Evolutionary conservation across 257 asterid genomes (phyloP), one percentile per base, ranked within the genome.

Genomic region (Plectranthus barbatus): DNA sequence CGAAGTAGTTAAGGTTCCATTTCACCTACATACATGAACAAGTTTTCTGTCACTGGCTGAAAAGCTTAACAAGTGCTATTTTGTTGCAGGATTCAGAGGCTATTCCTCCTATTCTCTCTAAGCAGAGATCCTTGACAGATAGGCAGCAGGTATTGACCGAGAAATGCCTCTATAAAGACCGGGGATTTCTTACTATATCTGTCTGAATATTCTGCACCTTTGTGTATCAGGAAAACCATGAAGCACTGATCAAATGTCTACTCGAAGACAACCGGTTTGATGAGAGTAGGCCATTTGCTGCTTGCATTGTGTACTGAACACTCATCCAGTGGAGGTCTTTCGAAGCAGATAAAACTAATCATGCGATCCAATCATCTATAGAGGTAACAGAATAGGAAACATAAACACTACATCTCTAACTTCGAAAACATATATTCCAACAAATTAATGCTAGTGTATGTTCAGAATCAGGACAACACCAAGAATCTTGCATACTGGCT

Each of bases 291-390:
- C 92, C 97, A 18, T 75, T 82, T 65, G 91, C 95, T 79, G 94
- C 97, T 65, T 87, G 91, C 73, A 68, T 82, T 18, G 82, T 88
- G 23, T 87, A 81, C 81, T 81, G 83, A 77, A 70, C 86, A 44
- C 95, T 90, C 74, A 68, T 90, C 69, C 95, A 90, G 60, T 90
- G 97, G 96, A 87, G 97, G 80, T 81, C 93, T 56, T 88, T 90
- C 21, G 95, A 90, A 77, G 97, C 96, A 69, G 95, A 90, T 33
- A 90, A 85, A 76, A 87, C 95, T 63, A 80, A 85, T 71, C 97
- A 90, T 54, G 81, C 88, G 52, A 83, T 90, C 81, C 91, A 87
- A 73, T 72, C 83, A 64, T 83, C 97, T 20, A 82, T 90, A 68
- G 95, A 87, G 95, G 97, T 90, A 84, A 60, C 45, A 26, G 19